Conservation (phyloP, 1,284 basidiomycete genomes). For the Mycocalia duriaeana region DNA sequence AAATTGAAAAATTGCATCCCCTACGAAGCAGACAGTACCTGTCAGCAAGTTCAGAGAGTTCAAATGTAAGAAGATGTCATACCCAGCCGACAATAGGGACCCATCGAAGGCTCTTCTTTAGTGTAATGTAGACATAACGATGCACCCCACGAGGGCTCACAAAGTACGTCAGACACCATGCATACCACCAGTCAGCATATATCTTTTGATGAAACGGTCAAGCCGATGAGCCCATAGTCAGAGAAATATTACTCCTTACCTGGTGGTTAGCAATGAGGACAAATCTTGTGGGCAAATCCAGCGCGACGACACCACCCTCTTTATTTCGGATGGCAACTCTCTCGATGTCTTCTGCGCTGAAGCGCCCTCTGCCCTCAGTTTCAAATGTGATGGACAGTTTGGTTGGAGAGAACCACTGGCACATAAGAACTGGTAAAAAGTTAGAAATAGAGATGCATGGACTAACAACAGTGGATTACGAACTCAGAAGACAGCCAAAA, state of each 20-base stretch:
- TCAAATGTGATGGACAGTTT: slow-evolving; percentile 74
- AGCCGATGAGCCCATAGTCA: slow-evolving; percentile 16
- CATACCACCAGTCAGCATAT: slow-evolving; percentile 90
- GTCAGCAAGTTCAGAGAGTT: too few relatives aligned
- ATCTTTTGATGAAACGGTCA: slow-evolving; percentile 31
- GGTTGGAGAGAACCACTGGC: slow-evolving; percentile 80
- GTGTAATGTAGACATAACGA: slow-evolving; percentile 78
- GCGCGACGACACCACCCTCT: slow-evolving; percentile 49
- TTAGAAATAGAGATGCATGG: too few relatives aligned
- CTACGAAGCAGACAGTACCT: slow-evolving; percentile 39
- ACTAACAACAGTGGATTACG: too few relatives aligned
- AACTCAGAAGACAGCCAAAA: slow-evolving; percentile 73
- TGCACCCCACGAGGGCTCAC: slow-evolving; percentile 57
- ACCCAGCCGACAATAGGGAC: slow-evolving; percentile 88
- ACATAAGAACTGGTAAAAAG: slow-evolving; percentile 59
- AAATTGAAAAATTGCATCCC: slow-evolving; percentile 92
- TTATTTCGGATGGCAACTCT: slow-evolving; percentile 50
- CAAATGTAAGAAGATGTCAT: too few relatives aligned
- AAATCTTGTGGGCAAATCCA: slow-evolving; percentile 74
- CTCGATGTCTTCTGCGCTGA: slow-evolving; percentile 55
- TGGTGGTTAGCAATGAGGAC: slow-evolving; percentile 83
- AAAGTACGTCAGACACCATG: slow-evolving; percentile 84
- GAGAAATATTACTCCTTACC: too few relatives aligned
- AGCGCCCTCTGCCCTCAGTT: slow-evolving; percentile 54
- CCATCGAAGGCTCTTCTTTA: slow-evolving; percentile 88